Conservation (phyloP, 768 basidiomycete genomes). For the Amanita jacksonii region DNA sequence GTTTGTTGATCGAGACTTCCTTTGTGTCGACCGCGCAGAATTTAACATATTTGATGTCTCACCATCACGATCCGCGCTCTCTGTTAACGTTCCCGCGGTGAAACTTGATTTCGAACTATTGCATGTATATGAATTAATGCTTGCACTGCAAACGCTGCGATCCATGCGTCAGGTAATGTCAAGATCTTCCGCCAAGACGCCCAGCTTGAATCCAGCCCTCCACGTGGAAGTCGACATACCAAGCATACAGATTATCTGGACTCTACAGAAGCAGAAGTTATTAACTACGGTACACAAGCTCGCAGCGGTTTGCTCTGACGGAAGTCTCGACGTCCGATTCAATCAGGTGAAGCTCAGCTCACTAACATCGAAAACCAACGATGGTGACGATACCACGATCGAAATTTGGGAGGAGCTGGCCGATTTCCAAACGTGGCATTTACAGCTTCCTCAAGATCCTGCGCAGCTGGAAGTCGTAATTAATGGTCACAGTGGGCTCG, state of each 20-base stretch:
- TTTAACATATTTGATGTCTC: conserved; percentile 10
- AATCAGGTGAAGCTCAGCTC: conserved; percentile 43
- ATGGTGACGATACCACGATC: conserved; percentile 21
- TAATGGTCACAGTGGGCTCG: conserved; percentile 50
- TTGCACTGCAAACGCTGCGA: conserved; percentile 28
- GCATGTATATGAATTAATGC: conserved; percentile 60
- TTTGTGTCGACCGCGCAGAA: conserved; percentile 25
- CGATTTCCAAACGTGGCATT: conserved; percentile 44
- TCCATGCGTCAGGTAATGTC: conserved; percentile 3
- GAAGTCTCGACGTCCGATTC: conserved; percentile 25
- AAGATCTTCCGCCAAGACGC: conserved; percentile 12
- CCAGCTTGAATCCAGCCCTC: conserved; percentile 11
- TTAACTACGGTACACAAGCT: conserved; percentile 28
- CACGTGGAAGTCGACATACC: conserved; percentile 20
- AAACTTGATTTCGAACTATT: conserved; percentile 47
- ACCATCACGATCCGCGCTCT: conserved; percentile 29
- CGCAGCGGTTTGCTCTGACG: conserved; percentile 15
- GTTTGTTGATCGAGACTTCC: conserved; percentile 32
- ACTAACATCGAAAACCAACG: conserved; percentile 27
- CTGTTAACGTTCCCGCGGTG: conserved; percentile 42
- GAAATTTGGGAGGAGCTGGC: conserved; percentile 71
- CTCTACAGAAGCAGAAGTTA: conserved; percentile 38
- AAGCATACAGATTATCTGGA: conserved; percentile 37
- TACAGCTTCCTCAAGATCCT: conserved; percentile 23
- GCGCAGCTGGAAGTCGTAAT: conserved; percentile 35